Base-by-base conservation (phyloP, 768 basidiomycete species). In the Pleurotus ostreatus region DNA sequence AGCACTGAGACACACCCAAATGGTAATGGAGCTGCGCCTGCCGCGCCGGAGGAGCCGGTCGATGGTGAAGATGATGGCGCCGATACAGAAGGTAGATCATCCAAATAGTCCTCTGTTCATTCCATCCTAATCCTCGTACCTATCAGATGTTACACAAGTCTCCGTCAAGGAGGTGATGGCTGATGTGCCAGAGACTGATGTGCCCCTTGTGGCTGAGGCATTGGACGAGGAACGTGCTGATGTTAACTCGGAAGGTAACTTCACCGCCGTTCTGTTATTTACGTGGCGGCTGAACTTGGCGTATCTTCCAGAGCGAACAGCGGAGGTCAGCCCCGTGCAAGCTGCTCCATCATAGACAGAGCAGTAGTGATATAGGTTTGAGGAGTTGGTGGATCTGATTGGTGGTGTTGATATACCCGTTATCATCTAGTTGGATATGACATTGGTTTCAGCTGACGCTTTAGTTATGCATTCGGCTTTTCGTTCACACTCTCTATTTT, bases 1-100 rank as follows among this genome's bases (percentile, higher is more conserved):
- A 20, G 18, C 11, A 20, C 25, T 46, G 57, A 54, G 44, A 37
- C 57, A 55, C 44, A 40, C 51, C 39, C 51, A 16, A 53, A 53
- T 25, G 51, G 51, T 20, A 41, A 53, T 41, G 39, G 39, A 18
- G 23, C 38, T 0, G 38, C 51, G 37, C 51, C 51, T 22, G n/a
- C 51, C 13, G 23, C 9, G 6, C 51, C 39, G 39, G 26, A 22
- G 39, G 51, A 53, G 39, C 51, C 39, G 51, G 16, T 23, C n/a
- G 34, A 40, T 18, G 37, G 22, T 41, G 23, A 20, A 8, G 41
- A n/a, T 44, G 41, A n/a, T n/a, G 41, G 2, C 13, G n/a, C n/a
- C 41, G n/a, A 44, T 22, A n/a, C 41, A 7, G 41, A 22, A 44
- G 41, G 41, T 44, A 16, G n/a, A 22, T 13, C 30, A 34, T 34